A percentile compares a stretch with the other conserved stretches of the same genome.
Conservation (phyloP, 441 rosid genomes). For the Erodium trifolium region DNA sequence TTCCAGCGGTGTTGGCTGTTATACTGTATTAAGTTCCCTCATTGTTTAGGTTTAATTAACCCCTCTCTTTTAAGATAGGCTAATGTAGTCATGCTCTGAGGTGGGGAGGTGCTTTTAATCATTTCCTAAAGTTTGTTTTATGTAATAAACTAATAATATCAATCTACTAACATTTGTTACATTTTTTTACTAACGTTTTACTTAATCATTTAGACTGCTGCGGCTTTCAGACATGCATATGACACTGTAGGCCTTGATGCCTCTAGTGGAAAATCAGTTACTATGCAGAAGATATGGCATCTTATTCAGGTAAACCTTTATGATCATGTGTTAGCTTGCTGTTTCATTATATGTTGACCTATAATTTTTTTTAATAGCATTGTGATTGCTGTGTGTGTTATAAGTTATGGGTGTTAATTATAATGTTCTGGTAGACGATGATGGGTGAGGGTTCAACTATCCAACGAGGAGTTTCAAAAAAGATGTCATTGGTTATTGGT, state of each 20-base stretch:
- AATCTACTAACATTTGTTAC: not conserved
- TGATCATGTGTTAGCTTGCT: constrained; percentile 13
- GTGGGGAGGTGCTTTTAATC: not conserved
- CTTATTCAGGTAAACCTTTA: constrained; percentile 58
- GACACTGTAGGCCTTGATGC: constrained; percentile 59
- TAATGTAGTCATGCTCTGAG: not conserved
- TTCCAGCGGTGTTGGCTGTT: too few species aligned
- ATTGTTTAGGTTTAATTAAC: too few species aligned
- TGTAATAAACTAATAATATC: not conserved
- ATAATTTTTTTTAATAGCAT: constrained; percentile 16
- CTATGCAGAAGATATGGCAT: constrained; percentile 93
- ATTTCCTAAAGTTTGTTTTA: not conserved
- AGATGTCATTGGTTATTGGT: constrained; percentile 72
- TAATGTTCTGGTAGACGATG: constrained; percentile 44
- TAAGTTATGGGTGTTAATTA: constrained; percentile 17
- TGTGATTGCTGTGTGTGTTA: constrained; percentile 15
- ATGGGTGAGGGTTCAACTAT: constrained; percentile 57
- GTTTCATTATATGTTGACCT: constrained; percentile 12
- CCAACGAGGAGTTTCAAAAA: constrained; percentile 50
- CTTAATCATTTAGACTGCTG: constrained; percentile 47
- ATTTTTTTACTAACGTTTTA: not conserved
- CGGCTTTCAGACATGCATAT: constrained; percentile 67
- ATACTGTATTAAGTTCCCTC: too few species aligned
- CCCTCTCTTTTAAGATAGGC: not conserved
- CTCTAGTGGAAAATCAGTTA: constrained; percentile 80